Base-by-base conservation (phyloP, 768 basidiomycete species). In the Agaricus blazei region DNA sequence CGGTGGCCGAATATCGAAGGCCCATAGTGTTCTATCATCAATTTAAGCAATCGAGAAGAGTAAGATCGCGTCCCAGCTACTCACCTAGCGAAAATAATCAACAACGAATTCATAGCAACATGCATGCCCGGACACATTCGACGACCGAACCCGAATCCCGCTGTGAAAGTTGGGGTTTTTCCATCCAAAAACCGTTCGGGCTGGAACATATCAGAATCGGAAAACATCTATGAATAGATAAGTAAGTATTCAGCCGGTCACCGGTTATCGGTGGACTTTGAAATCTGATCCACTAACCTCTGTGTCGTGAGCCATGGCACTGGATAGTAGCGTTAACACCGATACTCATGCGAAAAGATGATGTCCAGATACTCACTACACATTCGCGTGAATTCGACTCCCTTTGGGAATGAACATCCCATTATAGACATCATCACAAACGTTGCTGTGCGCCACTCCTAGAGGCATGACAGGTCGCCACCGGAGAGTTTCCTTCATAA, bases 331-430 rank as follows among this genome's bases (percentile, higher is more conserved):
- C 19, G 37, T 46, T 42, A 37, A 29, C 14, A 29, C 14, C 40
- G 34, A 11, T 47, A 36, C 24, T 40, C 19, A 8, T 11, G 19
- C 23, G 11, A 23, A 3, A 24, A 19, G 19, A 34, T 54, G 27
- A 14, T 34, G 34, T 11, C 11, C 27, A 41, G 34, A 15, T 26
- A 62, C 66, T 19, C 44, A 65, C 66, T 61, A 64, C 36, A 67
- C 48, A 44, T 65, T 67, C 2, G 64, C 62, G 48, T 61, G 55
- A 2, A 67, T 53, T 12, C 62, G 60, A n/a, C 59, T 67, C 8
- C 69, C 73, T 44, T 68, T 70, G 3, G 73, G 73, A n/a, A 76
- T 71, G 44, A 67, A 63, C 61, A 68, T 70, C 1, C 67, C 70
- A 0, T 71, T 54, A 54, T 76, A 73, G 0, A 64, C 63, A 45